Conservation (phyloP, 139 green algal genomes). For the Zygnema cylindricum region DNA sequence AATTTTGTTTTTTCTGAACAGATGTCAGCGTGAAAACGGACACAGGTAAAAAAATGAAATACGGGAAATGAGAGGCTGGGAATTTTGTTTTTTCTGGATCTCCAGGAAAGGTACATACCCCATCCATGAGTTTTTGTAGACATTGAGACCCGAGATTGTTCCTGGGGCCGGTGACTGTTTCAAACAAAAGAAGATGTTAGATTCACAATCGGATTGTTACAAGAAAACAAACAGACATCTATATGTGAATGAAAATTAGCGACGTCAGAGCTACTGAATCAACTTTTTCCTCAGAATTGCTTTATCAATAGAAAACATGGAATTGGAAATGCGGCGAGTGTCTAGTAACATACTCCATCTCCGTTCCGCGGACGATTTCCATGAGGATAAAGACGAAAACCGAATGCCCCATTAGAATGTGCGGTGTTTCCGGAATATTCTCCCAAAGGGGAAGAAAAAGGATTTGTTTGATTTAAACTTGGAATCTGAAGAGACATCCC, state of each 20-base stretch:
- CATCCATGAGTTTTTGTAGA: neutral
- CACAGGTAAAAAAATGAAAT: neutral
- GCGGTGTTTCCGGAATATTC: slow-evolving; percentile 38
- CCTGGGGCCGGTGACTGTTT: neutral
- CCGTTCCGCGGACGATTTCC: neutral
- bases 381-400: slow-evolving; percentile 40
- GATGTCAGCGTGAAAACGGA: too few species aligned
- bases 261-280: too few species aligned
- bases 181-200: too few species aligned
- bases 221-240: neutral
- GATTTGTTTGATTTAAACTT: neutral
- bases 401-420: slow-evolving; percentile 27
- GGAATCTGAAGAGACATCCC: slow-evolving; percentile 22
- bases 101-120: neutral
- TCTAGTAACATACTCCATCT: neutral
- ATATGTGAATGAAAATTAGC: neutral
- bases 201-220: neutral
- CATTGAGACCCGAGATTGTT: neutral
- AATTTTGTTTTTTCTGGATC: neutral
- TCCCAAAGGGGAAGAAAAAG: neutral
- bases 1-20: too few species aligned
- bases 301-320: too few species aligned
- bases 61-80: neutral
- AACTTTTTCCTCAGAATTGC: neutral
- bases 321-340: neutral